Evolutionary conservation across 2,329 filamentous ascomycete genomes (phyloP).

Genomic region (Neofusicoccum kwambonambiense): DNA sequence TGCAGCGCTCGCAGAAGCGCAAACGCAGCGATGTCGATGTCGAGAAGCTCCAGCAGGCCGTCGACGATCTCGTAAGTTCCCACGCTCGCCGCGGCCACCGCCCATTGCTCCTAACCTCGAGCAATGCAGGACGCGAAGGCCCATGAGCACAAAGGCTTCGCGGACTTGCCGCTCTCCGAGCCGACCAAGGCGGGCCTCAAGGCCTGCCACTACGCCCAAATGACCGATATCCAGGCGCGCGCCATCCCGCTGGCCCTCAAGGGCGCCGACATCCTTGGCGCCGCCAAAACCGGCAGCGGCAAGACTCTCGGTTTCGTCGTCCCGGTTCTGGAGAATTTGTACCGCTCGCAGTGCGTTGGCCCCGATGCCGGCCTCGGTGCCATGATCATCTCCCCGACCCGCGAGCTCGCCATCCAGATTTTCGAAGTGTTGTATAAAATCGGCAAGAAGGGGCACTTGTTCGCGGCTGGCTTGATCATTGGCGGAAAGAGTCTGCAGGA

Average conservation of each 20-base stretch:
- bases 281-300: conserved; percentile 91
- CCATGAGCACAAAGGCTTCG: conserved; percentile 65
- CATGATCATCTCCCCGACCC: conserved; percentile 88
- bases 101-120: conserved; percentile 20
- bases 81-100: not conserved
- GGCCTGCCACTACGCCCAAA: conserved; percentile 79
- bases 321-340: conserved; percentile 88
- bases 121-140: conserved; percentile 59
- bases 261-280: conserved; percentile 83
- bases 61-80: conserved; percentile 41
- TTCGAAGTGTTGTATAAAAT: conserved; percentile 92
- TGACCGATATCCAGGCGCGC: conserved; percentile 88
- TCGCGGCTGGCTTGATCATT: conserved; percentile 90
- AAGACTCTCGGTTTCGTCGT: conserved; percentile 93
- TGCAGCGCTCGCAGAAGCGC: conserved; percentile 50
- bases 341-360: conserved; percentile 85
- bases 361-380: conserved; percentile 83
- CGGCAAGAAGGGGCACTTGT: conserved; percentile 76
- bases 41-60: conserved; percentile 46
- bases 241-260: conserved; percentile 87
- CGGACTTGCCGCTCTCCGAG: conserved; percentile 80
- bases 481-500: conserved; percentile 89
- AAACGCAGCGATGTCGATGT: conserved; percentile 54
- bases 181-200: conserved; percentile 77
- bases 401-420: conserved; percentile 94